Evolutionary conservation across 1,284 basidiomycete species (phyloP).

Genomic region (Ceratobasidium sp.): DNA sequence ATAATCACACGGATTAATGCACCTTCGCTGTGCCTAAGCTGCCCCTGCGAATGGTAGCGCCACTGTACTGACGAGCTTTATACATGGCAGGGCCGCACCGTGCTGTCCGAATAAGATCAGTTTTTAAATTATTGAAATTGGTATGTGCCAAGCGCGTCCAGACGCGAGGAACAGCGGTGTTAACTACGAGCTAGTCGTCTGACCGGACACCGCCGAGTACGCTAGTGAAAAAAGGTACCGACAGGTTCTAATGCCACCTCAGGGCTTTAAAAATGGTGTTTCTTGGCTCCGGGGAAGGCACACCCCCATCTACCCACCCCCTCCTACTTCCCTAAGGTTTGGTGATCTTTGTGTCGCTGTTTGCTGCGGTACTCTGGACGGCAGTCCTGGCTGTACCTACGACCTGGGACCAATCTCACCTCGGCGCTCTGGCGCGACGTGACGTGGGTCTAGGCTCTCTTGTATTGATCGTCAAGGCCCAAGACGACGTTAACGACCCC

Average conservation of each 20-base stretch:
- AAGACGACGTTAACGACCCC: constrained; percentile 41
- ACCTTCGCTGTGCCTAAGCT: too few species aligned
- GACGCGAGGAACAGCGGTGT: background rate
- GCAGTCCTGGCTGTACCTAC: constrained; percentile 23
- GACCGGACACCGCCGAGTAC: background rate
- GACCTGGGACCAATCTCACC: background rate
- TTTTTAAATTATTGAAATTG: background rate
- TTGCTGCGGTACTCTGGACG: constrained; percentile 21
- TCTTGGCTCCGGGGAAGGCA: background rate
- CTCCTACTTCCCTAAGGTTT: background rate
- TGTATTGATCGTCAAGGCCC: constrained; percentile 35
- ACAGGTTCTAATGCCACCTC: constrained; percentile 12
- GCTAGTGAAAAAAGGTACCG: background rate
- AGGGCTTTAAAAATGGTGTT: background rate
- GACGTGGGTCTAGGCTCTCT: constrained; percentile 23
- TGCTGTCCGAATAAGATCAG: background rate
- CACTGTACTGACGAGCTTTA: too few species aligned
- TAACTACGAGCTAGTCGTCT: too few species aligned
- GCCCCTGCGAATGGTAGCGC: too few species aligned
- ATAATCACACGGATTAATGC: too few species aligned
- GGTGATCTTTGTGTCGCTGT: constrained; percentile 4
- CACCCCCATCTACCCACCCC: background rate
- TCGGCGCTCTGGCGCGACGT: constrained; percentile 33
- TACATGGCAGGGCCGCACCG: background rate
- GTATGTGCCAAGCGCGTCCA: background rate